Conservation (phyloP, 225 moss, liverwort and hornwort species). For the Lunularia cruciata region DNA sequence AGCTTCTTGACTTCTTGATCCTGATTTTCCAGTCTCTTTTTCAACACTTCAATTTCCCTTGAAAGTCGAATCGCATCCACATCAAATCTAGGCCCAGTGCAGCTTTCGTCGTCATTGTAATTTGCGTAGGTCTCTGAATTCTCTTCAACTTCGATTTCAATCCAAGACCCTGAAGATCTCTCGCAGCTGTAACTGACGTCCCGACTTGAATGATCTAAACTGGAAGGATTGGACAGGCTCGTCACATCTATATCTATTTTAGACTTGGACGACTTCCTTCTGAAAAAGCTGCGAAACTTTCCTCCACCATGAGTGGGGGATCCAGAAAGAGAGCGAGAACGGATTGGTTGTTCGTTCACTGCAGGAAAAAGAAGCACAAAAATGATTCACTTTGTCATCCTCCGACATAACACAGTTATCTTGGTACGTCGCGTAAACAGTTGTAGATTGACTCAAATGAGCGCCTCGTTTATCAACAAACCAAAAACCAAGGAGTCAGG, state of each 20-base stretch:
- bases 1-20: slow-evolving; percentile 12
- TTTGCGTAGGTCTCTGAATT: neutral
- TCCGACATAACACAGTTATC: no score
- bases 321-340: neutral
- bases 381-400: no score
- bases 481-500: no score
- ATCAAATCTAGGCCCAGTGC: neutral
- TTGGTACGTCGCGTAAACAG: no score
- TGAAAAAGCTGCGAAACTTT: neutral
- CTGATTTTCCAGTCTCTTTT: neutral
- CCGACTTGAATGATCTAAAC: neutral
- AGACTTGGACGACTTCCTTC: neutral
- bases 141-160: neutral
- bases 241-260: neutral
- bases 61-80: neutral
- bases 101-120: neutral
- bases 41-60: slow-evolving; percentile 1
- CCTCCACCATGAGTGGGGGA: neutral
- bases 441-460: no score
- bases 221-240: neutral
- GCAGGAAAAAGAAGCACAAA: no score
- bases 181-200: neutral
- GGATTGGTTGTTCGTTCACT: neutral
- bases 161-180: neutral
- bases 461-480: no score